Percentiles rank a stretch among this genome's conserved stretches.
Evolutionary conservation across 2,329 filamentous ascomycete species (phyloP).

Genomic region (Stemphylium beticola): DNA sequence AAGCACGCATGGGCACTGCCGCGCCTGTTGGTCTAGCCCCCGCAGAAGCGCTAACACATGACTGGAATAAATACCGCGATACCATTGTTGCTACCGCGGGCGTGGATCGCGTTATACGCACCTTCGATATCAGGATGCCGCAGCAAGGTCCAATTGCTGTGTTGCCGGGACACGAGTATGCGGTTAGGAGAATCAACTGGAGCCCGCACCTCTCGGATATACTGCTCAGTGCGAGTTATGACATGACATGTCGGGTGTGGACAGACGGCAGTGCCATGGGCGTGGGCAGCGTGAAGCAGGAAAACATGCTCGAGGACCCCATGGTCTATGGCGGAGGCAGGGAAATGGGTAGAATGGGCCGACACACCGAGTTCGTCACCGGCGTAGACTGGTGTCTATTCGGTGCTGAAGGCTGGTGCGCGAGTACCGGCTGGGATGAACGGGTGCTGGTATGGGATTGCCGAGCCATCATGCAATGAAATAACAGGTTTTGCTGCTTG

Average conservation of each 20-base stretch:
- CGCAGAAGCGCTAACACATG: slow-evolving; percentile 87
- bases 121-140: slow-evolving; percentile 86
- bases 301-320: slow-evolving; percentile 44
- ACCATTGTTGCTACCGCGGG: slow-evolving; percentile 85
- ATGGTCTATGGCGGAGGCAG: slow-evolving; percentile 61
- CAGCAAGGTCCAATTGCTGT: slow-evolving; percentile 73
- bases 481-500: background rate
- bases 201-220: slow-evolving; percentile 92
- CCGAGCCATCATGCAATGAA: slow-evolving; percentile 63
- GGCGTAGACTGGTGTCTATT: slow-evolving; percentile 99
- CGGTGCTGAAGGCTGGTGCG: slow-evolving; percentile 93
- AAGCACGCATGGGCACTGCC: slow-evolving; percentile 55
- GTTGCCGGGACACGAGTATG: slow-evolving; percentile 88
- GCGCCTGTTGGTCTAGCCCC: slow-evolving; percentile 61
- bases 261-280: slow-evolving; percentile 72
- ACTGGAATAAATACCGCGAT: slow-evolving; percentile 98
- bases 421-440: slow-evolving; percentile 94
- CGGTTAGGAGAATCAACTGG: slow-evolving; percentile 85
- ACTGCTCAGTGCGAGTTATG: slow-evolving; percentile 87
- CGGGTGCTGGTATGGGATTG: slow-evolving; percentile 91
- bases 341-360: slow-evolving; percentile 85
- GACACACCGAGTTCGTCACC: slow-evolving; percentile 94
- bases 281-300: slow-evolving; percentile 40
- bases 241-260: slow-evolving; percentile 97
- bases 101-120: slow-evolving; percentile 85